These are phyloP conservation scores for Aspergillus sp. DNA, from an alignment of 2,329 filamentous ascomycete species.

Conservation along the genomic window DNA sequence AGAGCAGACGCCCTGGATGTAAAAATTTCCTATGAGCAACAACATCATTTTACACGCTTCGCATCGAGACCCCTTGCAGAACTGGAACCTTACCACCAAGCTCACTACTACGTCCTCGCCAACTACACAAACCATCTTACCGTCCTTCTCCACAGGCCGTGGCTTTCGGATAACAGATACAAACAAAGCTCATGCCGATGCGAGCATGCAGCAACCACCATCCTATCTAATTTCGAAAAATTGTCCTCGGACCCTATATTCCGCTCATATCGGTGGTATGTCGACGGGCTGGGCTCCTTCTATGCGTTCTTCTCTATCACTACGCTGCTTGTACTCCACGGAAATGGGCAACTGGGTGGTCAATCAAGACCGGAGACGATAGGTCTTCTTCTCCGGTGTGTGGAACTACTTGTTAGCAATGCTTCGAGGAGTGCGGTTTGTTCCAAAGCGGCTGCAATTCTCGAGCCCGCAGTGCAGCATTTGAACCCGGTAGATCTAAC, in stretches of 20 bases:
- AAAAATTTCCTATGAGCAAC: constrained; percentile 3
- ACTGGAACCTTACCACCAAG: constrained; percentile 20
- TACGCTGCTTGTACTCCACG: constrained; percentile 12
- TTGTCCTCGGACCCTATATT: constrained; percentile 14
- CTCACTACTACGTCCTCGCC: constrained; percentile 27
- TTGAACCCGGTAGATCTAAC: not conserved
- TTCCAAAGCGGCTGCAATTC: not conserved
- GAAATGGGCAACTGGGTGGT: not conserved
- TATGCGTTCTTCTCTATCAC: constrained; percentile 27
- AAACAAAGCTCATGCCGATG: not conserved
- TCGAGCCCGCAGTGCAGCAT: not conserved
- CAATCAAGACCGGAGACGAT: not conserved
- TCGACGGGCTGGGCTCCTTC: constrained; percentile 25
- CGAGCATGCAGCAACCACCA: not conserved
- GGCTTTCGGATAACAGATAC: not conserved
- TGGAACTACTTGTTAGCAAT: not conserved
- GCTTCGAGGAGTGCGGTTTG: not conserved
- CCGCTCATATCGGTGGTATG: constrained; percentile 25
- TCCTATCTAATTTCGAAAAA: constrained; percentile 6
- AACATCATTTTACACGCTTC: constrained; percentile 9
- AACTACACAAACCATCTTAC: constrained; percentile 28
- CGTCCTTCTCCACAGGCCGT: constrained; percentile 26
- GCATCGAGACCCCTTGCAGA: constrained; percentile 10
- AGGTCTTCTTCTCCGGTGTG: not conserved
- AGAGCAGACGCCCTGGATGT: constrained; percentile 12